These are phyloP conservation scores for Dalbergia cochinchinensis DNA, from an alignment of 306 rosid species.

Conservation along the genomic window DNA sequence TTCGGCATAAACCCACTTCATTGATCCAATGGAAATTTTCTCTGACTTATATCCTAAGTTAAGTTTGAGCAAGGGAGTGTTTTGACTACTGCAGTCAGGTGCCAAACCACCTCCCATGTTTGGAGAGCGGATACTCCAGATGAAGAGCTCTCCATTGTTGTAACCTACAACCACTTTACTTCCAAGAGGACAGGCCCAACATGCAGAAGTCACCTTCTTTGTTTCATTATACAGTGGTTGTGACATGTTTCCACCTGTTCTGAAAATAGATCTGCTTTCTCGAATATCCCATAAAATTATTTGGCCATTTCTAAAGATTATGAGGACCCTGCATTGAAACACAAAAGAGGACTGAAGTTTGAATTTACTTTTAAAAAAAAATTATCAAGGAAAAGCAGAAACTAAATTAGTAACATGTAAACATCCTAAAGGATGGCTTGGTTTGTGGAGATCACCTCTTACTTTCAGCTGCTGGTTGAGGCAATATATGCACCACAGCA, in stretches of 20 bases:
- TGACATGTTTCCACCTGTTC: conserved; percentile 68
- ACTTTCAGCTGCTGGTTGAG: conserved; percentile 87
- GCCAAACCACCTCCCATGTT: conserved; percentile 52
- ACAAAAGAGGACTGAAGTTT: conserved; percentile 21
- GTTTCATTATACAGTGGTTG: conserved; percentile 68
- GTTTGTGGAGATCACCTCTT: conserved; percentile 68
- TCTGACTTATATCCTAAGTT: conserved; percentile 88
- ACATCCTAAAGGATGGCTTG: conserved; percentile 16
- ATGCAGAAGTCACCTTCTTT: conserved; percentile 79
- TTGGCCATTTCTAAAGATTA: conserved; percentile 76
- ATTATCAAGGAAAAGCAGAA: conserved; percentile 14
- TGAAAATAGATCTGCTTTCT: conserved; percentile 72
- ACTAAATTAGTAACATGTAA: background rate
- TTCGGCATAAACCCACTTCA: conserved; percentile 80
- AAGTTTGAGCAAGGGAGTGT: conserved; percentile 74
- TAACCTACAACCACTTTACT: conserved; percentile 86
- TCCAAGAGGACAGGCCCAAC: conserved; percentile 93
- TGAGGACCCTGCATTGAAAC: conserved; percentile 70
- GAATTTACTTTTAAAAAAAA: background rate
- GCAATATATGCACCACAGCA: conserved; percentile 65
- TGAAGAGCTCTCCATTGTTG: conserved; percentile 82
- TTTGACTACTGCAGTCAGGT: conserved; percentile 55
- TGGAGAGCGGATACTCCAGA: conserved; percentile 75
- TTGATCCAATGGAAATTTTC: conserved; percentile 71
- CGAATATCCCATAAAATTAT: conserved; percentile 74